phyloP scores from a whole-genome alignment of 306 rosid genomes.

The Trifolium fragiferum region DNA sequence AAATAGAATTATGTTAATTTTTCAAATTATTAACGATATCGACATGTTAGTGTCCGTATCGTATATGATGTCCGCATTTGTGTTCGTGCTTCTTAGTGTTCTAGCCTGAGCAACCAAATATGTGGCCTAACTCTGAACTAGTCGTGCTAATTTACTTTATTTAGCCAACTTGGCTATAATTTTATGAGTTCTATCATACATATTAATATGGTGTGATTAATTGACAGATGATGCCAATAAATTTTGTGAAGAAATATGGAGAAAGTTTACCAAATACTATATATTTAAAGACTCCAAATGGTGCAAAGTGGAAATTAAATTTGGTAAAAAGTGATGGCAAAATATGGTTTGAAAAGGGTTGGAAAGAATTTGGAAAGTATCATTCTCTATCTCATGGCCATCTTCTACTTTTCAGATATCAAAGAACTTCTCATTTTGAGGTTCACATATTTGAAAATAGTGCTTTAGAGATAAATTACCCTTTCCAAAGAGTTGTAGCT shows the following conservation, averaged over 20 bases:
- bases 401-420: conserved; percentile 36
- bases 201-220: too few species aligned
- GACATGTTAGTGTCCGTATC: too few species aligned
- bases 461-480: conserved; percentile 22
- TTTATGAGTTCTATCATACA: neutral
- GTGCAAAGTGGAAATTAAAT: conserved; percentile 38
- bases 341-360: conserved; percentile 48
- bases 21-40: too few species aligned
- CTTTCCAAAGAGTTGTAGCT: neutral
- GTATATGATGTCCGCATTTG: too few species aligned
- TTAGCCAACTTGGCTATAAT: too few species aligned
- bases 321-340: conserved; percentile 38
- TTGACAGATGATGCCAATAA: conserved; percentile 45
- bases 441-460: conserved; percentile 15
- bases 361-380: conserved; percentile 43
- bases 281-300: conserved; percentile 41
- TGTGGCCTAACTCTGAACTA: too few species aligned
- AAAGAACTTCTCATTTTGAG: neutral
- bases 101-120: too few species aligned
- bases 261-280: neutral
- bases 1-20: too few species aligned
- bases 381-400: conserved; percentile 39
- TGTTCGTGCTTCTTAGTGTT: too few species aligned
- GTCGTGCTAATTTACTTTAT: too few species aligned
- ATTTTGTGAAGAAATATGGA: conserved; percentile 37